Percentiles rank a stretch among this genome's conserved stretches.
Conservation (phyloP, 2,329 filamentous ascomycete genomes). For the Geosmithia flava region DNA sequence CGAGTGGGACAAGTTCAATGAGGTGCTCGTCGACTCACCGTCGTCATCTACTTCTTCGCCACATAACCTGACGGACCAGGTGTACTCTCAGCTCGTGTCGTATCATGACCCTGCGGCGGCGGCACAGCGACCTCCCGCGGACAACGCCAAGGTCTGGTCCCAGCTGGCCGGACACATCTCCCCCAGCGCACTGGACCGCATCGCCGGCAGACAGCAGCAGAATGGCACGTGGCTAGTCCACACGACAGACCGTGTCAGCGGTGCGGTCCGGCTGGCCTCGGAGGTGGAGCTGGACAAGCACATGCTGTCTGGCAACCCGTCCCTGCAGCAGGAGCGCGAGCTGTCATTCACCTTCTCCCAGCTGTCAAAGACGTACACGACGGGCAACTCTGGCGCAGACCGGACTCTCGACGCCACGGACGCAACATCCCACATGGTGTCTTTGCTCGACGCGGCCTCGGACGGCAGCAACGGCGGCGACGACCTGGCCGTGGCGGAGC, state of each 20-base stretch:
- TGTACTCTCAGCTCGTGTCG: constrained; percentile 28
- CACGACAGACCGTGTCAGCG: constrained; percentile 38
- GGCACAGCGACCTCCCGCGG: constrained; percentile 7
- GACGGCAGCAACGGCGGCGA: constrained; percentile 21
- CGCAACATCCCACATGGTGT: constrained; percentile 32
- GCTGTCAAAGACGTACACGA: constrained; percentile 26
- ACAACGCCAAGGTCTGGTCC: constrained; percentile 31
- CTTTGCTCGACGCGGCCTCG: constrained; percentile 19
- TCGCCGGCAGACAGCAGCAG: constrained; percentile 27
- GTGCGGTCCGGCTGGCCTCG: constrained; percentile 22
- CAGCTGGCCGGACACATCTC: constrained; percentile 37
- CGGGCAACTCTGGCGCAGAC: constrained; percentile 19
- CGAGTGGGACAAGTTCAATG: constrained; percentile 44
- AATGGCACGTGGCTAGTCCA: constrained; percentile 35
- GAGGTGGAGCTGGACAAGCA: constrained; percentile 26
- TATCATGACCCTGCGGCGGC: constrained; percentile 24
- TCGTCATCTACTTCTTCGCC: constrained; percentile 19
- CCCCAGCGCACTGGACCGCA: constrained; percentile 27
- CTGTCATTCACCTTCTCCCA: constrained; percentile 36
- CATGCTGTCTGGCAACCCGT: constrained; percentile 13
- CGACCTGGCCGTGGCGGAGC: constrained; percentile 35
- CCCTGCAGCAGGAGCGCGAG: constrained; percentile 20
- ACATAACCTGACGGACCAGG: constrained; percentile 20
- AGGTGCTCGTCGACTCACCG: constrained; percentile 37
- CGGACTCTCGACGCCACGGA: constrained; percentile 32